Evolutionary conservation across 2,329 filamentous ascomycete species (phyloP).

Genomic region (Phoma sp.): DNA sequence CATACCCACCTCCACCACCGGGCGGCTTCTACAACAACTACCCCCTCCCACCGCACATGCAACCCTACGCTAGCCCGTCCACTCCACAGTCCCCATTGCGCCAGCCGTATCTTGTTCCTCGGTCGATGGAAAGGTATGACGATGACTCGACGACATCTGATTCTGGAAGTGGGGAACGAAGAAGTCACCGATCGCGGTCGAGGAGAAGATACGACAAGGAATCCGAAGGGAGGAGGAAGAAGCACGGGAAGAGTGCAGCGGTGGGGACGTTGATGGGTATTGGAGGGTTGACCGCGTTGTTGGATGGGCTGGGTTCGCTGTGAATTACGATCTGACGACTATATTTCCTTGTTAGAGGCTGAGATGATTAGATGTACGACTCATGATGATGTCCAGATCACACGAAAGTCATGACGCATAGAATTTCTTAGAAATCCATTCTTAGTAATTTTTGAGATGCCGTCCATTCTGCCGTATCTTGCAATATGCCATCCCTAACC

Average conservation of each 20-base stretch:
- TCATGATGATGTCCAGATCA: neutral
- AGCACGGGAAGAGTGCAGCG: constrained; percentile 35
- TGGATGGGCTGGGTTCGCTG: constrained; percentile 45
- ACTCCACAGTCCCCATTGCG: constrained; percentile 28
- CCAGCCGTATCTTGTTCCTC: constrained; percentile 16
- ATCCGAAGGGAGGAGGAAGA: constrained; percentile 27
- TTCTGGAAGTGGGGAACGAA: constrained; percentile 28
- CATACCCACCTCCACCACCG: constrained; percentile 13
- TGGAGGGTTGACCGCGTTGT: constrained; percentile 47
- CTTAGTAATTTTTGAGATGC: neutral
- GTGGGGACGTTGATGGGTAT: constrained; percentile 46
- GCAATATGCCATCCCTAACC: constrained; percentile 1
- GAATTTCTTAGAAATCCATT: neutral
- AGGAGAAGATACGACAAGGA: constrained; percentile 14
- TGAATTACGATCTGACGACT: constrained; percentile 6
- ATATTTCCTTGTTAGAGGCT: neutral
- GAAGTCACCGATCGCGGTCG: constrained; percentile 25
- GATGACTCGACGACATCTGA: constrained; percentile 34
- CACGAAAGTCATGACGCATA: too few relatives aligned
- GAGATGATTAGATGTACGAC: neutral
- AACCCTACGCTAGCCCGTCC: constrained; percentile 11
- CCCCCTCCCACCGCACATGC: constrained; percentile 5
- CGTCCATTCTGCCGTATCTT: neutral
- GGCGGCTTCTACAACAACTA: constrained; percentile 12
- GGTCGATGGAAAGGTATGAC: constrained; percentile 20